phyloP scores from a whole-genome alignment of 257 asterid genomes.

The Scutellaria minor region DNA sequence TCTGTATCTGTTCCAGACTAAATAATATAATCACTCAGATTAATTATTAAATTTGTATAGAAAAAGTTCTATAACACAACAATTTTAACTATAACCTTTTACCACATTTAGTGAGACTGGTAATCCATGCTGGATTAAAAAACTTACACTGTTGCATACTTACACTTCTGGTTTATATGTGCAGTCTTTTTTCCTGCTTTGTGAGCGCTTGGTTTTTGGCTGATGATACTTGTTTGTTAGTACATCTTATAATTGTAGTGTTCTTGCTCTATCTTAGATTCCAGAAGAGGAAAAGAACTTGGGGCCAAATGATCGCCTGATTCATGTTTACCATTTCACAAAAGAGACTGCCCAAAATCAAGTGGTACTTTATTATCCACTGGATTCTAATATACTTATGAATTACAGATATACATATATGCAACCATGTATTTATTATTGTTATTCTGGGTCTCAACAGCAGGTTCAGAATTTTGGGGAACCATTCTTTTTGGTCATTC shows the following conservation, averaged over 20 bases:
- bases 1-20: background rate
- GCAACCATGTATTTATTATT: background rate
- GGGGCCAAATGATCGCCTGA: constrained; percentile 80
- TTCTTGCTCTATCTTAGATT: constrained; percentile 51
- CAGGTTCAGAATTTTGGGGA: constrained; percentile 68
- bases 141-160: background rate
- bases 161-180: constrained; percentile 4
- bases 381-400: constrained; percentile 12
- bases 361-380: constrained; percentile 50
- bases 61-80: background rate
- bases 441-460: constrained; percentile 30
- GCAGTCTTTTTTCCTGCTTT: background rate
- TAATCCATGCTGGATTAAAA: background rate
- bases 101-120: constrained; percentile 18
- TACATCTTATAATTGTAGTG: constrained; percentile 24
- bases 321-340: constrained; percentile 88
- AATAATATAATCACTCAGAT: constrained; percentile 17
- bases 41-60: constrained; percentile 14
- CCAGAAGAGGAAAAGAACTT: constrained; percentile 92
- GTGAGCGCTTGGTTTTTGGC: constrained; percentile 9
- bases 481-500: constrained; percentile 64
- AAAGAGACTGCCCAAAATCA: constrained; percentile 86
- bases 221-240: constrained; percentile 19
- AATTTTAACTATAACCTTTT: background rate
- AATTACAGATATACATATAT: background rate